Base-by-base conservation (phyloP, 2,329 filamentous ascomycete species). In the Neocucurbitaria cava region DNA sequence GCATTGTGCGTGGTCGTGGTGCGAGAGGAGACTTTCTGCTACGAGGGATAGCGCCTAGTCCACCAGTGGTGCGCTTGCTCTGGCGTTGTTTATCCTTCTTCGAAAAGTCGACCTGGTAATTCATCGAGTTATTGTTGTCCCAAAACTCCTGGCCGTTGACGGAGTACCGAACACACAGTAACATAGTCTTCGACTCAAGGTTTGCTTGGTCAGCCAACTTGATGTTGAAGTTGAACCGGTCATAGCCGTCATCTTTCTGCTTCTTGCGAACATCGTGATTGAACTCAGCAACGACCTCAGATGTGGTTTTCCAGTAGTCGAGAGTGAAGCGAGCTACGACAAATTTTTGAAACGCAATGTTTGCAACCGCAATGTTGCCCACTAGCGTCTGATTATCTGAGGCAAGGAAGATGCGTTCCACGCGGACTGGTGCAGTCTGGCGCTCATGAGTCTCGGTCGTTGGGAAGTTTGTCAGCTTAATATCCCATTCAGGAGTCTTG, bases 271-370 rank as follows among this genome's bases (percentile, higher is more conserved):
- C 85, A 77, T 95, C 90, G 58, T 90, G 86, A 73, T 88, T 89
- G 79, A 86, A 99, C 68, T 97, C 92, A n/a, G 91, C 94, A 33
- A 84, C 83, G 1, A 98, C 90, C 73, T 99, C 95, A 0, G 95
- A 99, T 0, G 93, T 96, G 0, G 95, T 99, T 83, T 96, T 96
- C 95, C 95, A 99, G 78, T 96, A 95, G 76, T 99, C 95, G 42
- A 97, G 84, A 0, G 95, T 99, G 76, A 99, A 99, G 46, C 95
- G 87, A 74, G 92, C 94, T n/a, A 89, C 87, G 49, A 99, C 91
- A 5, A 83, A 77, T 78, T 99, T 99, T 49, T 93, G 85, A 78
- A 96, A 99, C 0, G 92, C 87, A 39, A 98, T 77, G 76, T 99
- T 99, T 72, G 89, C 87, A 20, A 96, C 93, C 7, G 87, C 90